Percentiles rank a stretch among this genome's conserved stretches.
These are phyloP conservation scores for Nicotiana obtusifolia DNA, from an alignment of 257 asterid genomes.

Conservation along the genomic window DNA sequence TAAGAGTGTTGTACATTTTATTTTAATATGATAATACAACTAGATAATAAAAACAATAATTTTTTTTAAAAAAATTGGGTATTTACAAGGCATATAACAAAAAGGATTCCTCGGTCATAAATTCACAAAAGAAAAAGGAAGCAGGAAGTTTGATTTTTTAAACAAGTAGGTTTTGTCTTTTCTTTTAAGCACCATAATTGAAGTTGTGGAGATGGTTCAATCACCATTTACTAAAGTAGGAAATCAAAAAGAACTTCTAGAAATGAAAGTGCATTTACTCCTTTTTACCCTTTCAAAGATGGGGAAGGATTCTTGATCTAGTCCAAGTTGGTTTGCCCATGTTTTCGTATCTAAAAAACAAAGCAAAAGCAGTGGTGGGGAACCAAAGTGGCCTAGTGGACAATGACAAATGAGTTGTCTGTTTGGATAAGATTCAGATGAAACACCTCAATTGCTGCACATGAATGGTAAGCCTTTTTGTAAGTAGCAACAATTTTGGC, in stretches of 20 bases:
- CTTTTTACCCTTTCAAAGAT: neutral
- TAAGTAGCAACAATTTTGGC: neutral
- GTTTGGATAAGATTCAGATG: constrained; percentile 1
- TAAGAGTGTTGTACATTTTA: neutral
- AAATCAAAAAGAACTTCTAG: neutral
- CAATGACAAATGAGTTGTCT: neutral
- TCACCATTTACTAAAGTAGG: neutral
- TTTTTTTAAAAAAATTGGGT: neutral
- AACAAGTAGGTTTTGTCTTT: neutral
- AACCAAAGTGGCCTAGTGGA: neutral
- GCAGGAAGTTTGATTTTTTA: neutral
- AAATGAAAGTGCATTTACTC: neutral
- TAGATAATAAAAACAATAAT: neutral
- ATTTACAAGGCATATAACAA: neutral
- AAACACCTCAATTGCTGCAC: neutral
- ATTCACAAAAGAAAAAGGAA: neutral
- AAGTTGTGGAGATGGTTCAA: neutral
- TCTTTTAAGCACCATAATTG: neutral
- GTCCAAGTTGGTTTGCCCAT: neutral
- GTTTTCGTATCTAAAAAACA: neutral
- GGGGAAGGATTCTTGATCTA: neutral
- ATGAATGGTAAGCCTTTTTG: neutral
- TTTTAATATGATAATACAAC: neutral
- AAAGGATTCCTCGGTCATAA: neutral
- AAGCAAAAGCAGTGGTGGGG: neutral